Base-by-base conservation (phyloP, 352 stramenopile genomes). In the Pythium coloratum region DNA sequence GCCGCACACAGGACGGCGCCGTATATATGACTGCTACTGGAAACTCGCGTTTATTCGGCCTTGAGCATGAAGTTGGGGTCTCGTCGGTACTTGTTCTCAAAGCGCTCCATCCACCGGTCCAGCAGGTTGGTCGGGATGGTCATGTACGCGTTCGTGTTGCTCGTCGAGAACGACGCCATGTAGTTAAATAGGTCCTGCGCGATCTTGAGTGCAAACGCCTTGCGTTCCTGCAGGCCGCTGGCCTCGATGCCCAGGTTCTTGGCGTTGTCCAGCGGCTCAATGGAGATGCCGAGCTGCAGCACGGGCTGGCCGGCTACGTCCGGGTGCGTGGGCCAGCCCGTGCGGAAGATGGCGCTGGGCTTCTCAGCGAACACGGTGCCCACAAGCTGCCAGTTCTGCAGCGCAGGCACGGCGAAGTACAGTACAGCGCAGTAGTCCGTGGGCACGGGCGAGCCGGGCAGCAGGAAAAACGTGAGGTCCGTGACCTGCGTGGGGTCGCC, bases 41-140 rank as follows among this genome's bases (percentile, higher is more conserved):
- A 7, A 42, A 30, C 28, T 30, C 28, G 18, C 12, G 6, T 20
- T 59, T 68, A 74, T 46, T 74, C 61, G 26, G 51, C 80, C 55
- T 94, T 96, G 47, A 94, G 73, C 67, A 93, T 93, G 47, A 96
- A 96, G 61, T 94, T 96, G 20, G 88, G 85, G 76, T 96, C 85
- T 57, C 85, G 59, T 68, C 76, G 62, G n/a, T 86, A 87, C 72
- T 89, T 91, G 46, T 69, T 70, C 67, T 96, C 88, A 67, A 96
- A 96, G 60, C 88, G 76, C 69, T 83, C 72, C 64, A 91, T 87
- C 88, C 88, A 96, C 49, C 81, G 72, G 62, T 96, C 88, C 71
- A 96, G 88, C 18, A 96, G 73, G 73, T 94, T 93, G 7, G 77
- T 88, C 33, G 88, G 88, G 16, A 96, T 86, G 16, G 84, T 71